These are phyloP conservation scores for Termitomyces sp. DNA, from an alignment of 768 basidiomycete genomes.

Conservation along the genomic window DNA sequence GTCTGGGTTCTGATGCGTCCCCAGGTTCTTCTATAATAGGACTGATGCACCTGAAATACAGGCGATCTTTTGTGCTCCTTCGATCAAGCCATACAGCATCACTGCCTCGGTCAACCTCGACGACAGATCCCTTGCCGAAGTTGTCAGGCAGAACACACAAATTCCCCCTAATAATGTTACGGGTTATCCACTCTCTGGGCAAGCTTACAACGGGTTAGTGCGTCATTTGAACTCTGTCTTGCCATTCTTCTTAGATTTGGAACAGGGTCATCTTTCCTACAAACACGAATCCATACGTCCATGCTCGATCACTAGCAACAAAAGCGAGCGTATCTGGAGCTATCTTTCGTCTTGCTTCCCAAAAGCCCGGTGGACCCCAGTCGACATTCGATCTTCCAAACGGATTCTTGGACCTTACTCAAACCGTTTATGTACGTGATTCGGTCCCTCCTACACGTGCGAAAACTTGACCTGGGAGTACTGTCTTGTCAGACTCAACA, in stretches of 20 bases:
- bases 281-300: conserved; percentile 37
- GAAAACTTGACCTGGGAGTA: neutral
- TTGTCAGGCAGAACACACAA: conserved; percentile 24
- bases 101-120: conserved; percentile 36
- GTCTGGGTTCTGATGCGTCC: conserved; percentile 1
- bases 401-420: conserved; percentile 50
- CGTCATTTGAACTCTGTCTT: neutral
- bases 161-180: conserved; percentile 46
- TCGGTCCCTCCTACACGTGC: neutral
- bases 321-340: conserved; percentile 53
- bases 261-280: conserved; percentile 38
- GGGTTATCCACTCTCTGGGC: conserved; percentile 35
- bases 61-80: conserved; percentile 54
- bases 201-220: conserved; percentile 54
- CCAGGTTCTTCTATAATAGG: conserved; percentile 34
- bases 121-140: conserved; percentile 33
- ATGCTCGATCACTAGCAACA: conserved; percentile 44
- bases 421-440: conserved; percentile 42
- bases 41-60: conserved; percentile 31
- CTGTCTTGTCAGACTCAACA: conserved; percentile 38
- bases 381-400: conserved; percentile 41
- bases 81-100: conserved; percentile 38
- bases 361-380: conserved; percentile 32
- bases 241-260: neutral
- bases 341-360: conserved; percentile 47